Conservation (phyloP, 495 filamentous ascomycete species). For the Hypoxylon rickii region DNA sequence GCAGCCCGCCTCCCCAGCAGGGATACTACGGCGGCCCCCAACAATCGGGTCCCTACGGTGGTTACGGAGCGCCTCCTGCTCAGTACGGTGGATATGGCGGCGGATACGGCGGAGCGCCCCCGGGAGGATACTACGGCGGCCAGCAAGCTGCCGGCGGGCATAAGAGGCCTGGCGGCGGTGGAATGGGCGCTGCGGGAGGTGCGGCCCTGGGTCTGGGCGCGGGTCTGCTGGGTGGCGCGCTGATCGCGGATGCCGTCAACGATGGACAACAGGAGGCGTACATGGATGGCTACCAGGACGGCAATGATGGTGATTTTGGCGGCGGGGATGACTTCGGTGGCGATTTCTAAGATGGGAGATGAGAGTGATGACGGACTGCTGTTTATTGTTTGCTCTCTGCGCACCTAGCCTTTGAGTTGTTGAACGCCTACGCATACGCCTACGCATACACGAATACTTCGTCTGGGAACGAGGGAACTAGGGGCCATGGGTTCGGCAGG, state of each 20-base stretch:
- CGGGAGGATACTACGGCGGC: slow-evolving; percentile 36
- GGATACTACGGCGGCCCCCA: slow-evolving; percentile 44
- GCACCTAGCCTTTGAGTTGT: no score
- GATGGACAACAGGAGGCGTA: slow-evolving; percentile 61
- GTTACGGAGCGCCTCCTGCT: slow-evolving; percentile 34
- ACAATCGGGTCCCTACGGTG: slow-evolving; percentile 42
- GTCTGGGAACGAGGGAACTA: no score
- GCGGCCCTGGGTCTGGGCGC: slow-evolving; percentile 79
- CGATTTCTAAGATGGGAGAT: slow-evolving; percentile 58
- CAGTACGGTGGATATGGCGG: slow-evolving; percentile 39
- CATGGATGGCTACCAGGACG: slow-evolving; percentile 50
- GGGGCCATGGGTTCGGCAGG: no score
- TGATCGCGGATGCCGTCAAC: slow-evolving; percentile 68
- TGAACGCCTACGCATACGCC: no score
- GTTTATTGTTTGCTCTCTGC: no score
- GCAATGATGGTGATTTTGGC: slow-evolving; percentile 52
- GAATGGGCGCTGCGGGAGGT: slow-evolving; percentile 69
- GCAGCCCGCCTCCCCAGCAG: slow-evolving; percentile 44
- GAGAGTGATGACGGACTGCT: no score
- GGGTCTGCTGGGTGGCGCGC: slow-evolving; percentile 70
- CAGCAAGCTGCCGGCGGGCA: slow-evolving; percentile 17
- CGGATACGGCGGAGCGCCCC: slow-evolving; percentile 45
- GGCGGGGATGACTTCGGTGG: slow-evolving; percentile 45
- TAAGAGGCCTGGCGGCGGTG: slow-evolving; percentile 49
- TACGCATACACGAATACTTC: no score